A percentile compares a stretch with the other conserved stretches of the same genome.
These are phyloP conservation scores for Myriosclerotinia curreyana DNA, from an alignment of 2,329 filamentous ascomycete species.

Conservation along the genomic window DNA sequence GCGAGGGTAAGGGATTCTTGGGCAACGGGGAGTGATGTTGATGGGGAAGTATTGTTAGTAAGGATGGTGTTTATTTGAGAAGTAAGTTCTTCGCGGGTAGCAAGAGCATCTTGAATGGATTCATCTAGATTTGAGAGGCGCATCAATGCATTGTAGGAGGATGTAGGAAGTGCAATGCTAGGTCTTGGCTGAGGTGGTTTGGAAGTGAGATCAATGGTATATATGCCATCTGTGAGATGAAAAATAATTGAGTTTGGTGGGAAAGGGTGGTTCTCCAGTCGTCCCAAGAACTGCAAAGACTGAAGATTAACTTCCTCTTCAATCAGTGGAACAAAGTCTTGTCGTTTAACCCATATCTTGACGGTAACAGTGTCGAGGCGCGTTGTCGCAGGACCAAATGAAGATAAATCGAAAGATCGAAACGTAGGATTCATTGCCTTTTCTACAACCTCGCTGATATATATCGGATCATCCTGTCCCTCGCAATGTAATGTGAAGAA, in stretches of 20 bases:
- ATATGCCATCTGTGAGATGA: constrained; percentile 81
- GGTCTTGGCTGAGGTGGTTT: constrained; percentile 48
- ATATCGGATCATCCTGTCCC: constrained; percentile 68
- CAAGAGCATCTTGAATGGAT: constrained; percentile 84
- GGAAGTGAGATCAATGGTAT: constrained; percentile 67
- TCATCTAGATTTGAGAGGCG: constrained; percentile 83
- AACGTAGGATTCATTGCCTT: constrained; percentile 92
- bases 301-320: constrained; percentile 68
- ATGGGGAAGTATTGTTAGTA: constrained; percentile 40
- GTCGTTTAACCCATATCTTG: constrained; percentile 68
- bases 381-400: constrained; percentile 60
- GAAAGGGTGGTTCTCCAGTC: constrained; percentile 65
- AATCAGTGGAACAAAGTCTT: constrained; percentile 62
- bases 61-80: constrained; percentile 70
- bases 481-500: constrained; percentile 83
- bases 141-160: constrained; percentile 86
- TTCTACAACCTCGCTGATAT: constrained; percentile 78
- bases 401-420: constrained; percentile 72
- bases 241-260: constrained; percentile 82
- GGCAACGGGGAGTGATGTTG: constrained; percentile 48
- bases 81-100: constrained; percentile 70
- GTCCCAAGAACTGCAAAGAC: constrained; percentile 75
- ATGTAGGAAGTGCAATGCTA: constrained; percentile 56
- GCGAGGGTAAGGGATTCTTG: constrained; percentile 50
- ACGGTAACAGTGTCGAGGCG: constrained; percentile 63